A percentile compares a stretch with the other conserved stretches of the same genome.
Conservation (phyloP, 2,329 filamentous ascomycete genomes). For the Stenocarpella maydis region DNA sequence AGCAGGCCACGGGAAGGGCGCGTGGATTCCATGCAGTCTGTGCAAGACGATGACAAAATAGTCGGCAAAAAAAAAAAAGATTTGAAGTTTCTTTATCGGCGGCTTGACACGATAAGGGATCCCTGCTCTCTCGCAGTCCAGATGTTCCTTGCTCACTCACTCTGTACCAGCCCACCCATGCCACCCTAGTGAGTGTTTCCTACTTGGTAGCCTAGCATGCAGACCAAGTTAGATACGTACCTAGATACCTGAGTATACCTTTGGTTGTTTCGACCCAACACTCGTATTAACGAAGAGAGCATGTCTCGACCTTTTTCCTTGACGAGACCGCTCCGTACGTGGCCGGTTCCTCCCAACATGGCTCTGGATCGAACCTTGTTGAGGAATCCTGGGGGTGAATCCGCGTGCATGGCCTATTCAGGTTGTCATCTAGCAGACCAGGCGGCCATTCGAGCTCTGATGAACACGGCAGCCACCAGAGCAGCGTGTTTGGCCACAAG, state of each 20-base stretch:
- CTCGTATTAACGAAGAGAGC: too few species aligned
- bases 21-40: slow-evolving; percentile 1
- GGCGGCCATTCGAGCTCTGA: too few species aligned
- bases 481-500: too few species aligned
- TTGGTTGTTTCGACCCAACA: too few species aligned
- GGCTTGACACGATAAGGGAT: neutral
- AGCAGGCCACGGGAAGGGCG: neutral
- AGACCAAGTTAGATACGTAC: neutral
- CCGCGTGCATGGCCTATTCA: neutral
- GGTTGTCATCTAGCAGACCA: too few species aligned
- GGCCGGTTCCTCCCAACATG: neutral
- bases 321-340: too few species aligned
- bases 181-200: neutral
- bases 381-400: neutral
- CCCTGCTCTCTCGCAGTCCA: neutral
- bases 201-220: neutral
- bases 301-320: too few species aligned
- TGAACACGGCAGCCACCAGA: too few species aligned
- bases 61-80: neutral
- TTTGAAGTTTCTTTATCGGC: slow-evolving; percentile 20
- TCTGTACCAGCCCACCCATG: neutral
- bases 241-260: neutral
- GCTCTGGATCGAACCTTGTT: neutral
- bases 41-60: neutral
- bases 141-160: neutral